Evolutionary conservation across 176 grass and related monocot species (phyloP), one percentile per base, ranked within the genome.

Genomic region (Cocos nucifera): DNA sequence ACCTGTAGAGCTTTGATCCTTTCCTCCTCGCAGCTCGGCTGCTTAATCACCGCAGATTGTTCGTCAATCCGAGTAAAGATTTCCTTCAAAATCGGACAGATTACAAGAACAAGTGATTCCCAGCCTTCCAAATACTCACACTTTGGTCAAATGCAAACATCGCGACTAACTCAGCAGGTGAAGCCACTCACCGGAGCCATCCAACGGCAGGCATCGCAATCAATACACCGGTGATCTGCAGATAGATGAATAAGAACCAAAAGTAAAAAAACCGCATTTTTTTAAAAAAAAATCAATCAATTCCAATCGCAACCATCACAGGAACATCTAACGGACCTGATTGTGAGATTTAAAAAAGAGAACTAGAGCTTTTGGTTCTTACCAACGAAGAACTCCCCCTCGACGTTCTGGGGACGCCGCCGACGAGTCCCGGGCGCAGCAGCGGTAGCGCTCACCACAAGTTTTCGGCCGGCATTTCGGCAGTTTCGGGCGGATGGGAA

Each of bases 171-270:
- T 17, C 54, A 1, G 6, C 10, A 26, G 52, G 44, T 10, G 26
- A 21, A 53, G 5, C 4, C 1, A 22, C 63, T 32, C 49, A 83
- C 83, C 58, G 91, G 86, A 49, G 91, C 91, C 80, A 96, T 96
- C 91, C 91, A 96, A 53, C 91, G 86, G 72, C 91, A 96, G 53
- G 86, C 85, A 58, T 81, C 77, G 73, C 91, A 96, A 49, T 96
- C 91, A 64, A 96, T 96, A 74, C 91, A 96, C 2, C 68, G 69
- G 16, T 79, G 78, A 56, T 96, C 91, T 96, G 75, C 50, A 62
- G 35, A 7, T 6, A 69, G 51, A 7, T 6, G 63, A 66, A 19
- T 6, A 58, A 50, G 17, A 50, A 49, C 16, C 4, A 25, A 30
- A 28, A n/a, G 54, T 44, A 54, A 23, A 76, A 35, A 50, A 22